Evolutionary conservation across 192 early-diverging fungal species (phyloP), one percentile per base, ranked within the genome.

Genomic region (Lobulomyces angularis): DNA sequence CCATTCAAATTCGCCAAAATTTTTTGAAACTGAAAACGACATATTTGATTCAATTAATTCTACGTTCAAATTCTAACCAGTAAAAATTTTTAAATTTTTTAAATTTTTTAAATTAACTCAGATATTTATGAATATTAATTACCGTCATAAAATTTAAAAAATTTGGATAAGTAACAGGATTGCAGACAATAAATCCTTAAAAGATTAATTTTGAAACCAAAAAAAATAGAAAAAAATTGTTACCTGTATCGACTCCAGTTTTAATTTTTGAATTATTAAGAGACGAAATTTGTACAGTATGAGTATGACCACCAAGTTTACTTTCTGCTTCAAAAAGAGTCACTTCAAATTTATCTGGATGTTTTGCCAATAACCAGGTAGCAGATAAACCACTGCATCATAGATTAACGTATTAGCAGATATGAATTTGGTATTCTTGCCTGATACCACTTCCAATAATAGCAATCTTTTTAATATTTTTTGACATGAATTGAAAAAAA

Each of bases 151-250:
- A 8, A 20, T 17, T 27, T 17, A 21, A 49, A 14, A 22, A 12
- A 12, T 8, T 18, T 9, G 5, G 24, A 29, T 46, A 77, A 1
- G 66, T 77, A 27, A 78, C 45, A 2, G 53, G 56, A 43, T 80
- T 80, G 57, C 60, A 77, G 6, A 80, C 74, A 35, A 79, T 78
- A 46, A 79, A 79, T n/a, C n/a, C n/a, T n/a, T n/a, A n/a, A n/a
- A n/a, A n/a, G n/a, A n/a, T n/a, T n/a, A n/a, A n/a, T n/a, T n/a
- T n/a, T n/a, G n/a, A n/a, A n/a, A n/a, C n/a, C n/a, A n/a, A n/a
- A n/a, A n/a, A n/a, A n/a, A n/a, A n/a, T n/a, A n/a, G n/a, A n/a
- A n/a, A n/a, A n/a, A n/a, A n/a, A n/a, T n/a, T n/a, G n/a, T n/a
- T n/a, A 11, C 77, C 77, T 8, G 71, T 77, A 43, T 80, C 78